Percentiles rank a stretch among this genome's conserved stretches.
phyloP scores from a whole-genome alignment of 371 early-diverging fungal species.

The Lichtheimia ornata region DNA sequence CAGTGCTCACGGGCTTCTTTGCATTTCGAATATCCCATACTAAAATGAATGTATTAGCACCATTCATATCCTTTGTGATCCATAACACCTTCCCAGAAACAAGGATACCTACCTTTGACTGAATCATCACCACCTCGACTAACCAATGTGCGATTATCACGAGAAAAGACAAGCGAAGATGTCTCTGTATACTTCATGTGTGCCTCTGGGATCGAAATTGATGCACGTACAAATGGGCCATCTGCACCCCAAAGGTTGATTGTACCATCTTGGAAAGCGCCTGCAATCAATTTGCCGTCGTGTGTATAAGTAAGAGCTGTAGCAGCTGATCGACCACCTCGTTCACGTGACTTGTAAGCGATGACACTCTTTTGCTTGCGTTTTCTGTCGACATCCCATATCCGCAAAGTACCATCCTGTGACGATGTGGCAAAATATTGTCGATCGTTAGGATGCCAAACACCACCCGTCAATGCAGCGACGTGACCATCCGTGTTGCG shows the following conservation, averaged over 20 bases:
- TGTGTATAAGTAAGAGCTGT: conserved; percentile 67
- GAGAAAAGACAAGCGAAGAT: conserved; percentile 69
- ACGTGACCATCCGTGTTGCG: conserved; percentile 89
- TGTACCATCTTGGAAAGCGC: conserved; percentile 67
- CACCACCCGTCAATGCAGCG: conserved; percentile 73
- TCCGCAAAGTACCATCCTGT: conserved; percentile 82
- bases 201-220: conserved; percentile 61
- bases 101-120: conserved; percentile 67
- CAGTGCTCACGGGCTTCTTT: conserved; percentile 63
- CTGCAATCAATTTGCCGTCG: conserved; percentile 72
- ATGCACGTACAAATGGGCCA: conserved; percentile 58
- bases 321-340: conserved; percentile 71
- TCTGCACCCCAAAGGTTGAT: conserved; percentile 62
- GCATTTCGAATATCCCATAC: conserved; percentile 90
- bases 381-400: conserved; percentile 86
- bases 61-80: neutral
- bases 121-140: conserved; percentile 86
- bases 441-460: conserved; percentile 82
- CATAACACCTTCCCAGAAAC: neutral
- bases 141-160: conserved; percentile 64
- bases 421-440: conserved; percentile 78
- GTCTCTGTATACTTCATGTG: conserved; percentile 72
- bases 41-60: conserved; percentile 18
- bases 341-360: conserved; percentile 71
- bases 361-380: conserved; percentile 78